Evolutionary conservation across 2,329 filamentous ascomycete genomes (phyloP).

Genomic region (Fusarium metavorans): DNA sequence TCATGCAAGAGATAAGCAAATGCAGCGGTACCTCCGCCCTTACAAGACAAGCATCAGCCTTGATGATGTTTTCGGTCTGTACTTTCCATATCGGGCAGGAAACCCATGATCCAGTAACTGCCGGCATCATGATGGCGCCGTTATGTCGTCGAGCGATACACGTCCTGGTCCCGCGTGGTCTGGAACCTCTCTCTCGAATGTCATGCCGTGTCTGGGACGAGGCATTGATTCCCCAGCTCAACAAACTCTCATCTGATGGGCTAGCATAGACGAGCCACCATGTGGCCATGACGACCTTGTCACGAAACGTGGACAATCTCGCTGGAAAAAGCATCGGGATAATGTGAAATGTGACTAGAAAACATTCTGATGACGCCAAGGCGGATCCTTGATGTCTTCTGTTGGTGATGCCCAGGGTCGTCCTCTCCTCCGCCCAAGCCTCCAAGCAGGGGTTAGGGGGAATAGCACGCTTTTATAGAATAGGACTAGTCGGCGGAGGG

Average conservation of each 20-base stretch:
- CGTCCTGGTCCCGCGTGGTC: slow-evolving; percentile 23
- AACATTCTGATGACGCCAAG: slow-evolving; percentile 37
- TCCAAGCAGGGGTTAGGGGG: slow-evolving; percentile 40
- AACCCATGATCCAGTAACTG: slow-evolving; percentile 19
- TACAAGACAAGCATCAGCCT: not conserved
- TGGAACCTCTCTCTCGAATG: slow-evolving; percentile 17
- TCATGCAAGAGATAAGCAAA: not conserved
- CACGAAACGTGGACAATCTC: slow-evolving; percentile 22
- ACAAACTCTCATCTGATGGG: not conserved
- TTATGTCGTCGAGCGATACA: slow-evolving; percentile 5
- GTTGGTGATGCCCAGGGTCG: slow-evolving; percentile 36
- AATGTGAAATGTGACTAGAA: slow-evolving; percentile 31
- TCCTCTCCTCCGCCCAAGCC: slow-evolving; percentile 31
- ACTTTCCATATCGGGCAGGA: not conserved
- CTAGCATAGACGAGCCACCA: slow-evolving; percentile 14
- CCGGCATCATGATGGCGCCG: slow-evolving; percentile 32
- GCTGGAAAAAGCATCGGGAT: slow-evolving; percentile 5
- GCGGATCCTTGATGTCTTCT: slow-evolving; percentile 31
- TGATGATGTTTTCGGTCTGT: not conserved
- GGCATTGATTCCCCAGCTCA: not conserved
- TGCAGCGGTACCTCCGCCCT: slow-evolving; percentile 6
- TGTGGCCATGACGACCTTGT: slow-evolving; percentile 10
- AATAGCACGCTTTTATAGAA: slow-evolving; percentile 20
- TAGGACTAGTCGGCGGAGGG: slow-evolving; percentile 25
- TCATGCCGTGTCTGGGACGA: not conserved